Conservation (phyloP, 768 basidiomycete species). For the Sistotremastrum niveocremeum region DNA sequence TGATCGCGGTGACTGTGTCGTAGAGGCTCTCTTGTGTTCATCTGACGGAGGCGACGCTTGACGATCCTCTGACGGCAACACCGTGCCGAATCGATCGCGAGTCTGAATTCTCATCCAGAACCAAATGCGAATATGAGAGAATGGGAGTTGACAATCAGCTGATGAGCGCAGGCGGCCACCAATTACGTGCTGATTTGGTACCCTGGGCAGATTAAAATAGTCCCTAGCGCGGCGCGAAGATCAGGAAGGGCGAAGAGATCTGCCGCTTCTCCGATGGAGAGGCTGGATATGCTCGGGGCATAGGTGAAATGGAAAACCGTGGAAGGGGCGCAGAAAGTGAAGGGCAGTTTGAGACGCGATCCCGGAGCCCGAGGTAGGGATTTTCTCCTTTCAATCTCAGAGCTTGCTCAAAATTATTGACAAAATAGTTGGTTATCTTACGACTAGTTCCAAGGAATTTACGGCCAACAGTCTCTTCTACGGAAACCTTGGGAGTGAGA, state of each 20-base stretch:
- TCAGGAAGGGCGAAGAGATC: constrained; percentile 13
- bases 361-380: no score
- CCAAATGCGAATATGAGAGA: constrained; percentile 17
- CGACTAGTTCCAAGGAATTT: neutral
- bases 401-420: neutral
- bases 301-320: constrained; percentile 15
- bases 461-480: neutral
- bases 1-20: constrained; percentile 12
- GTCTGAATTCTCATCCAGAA: constrained; percentile 13
- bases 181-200: constrained; percentile 6
- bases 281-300: constrained; percentile 8
- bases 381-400: neutral
- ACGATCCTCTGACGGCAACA: constrained; percentile 12
- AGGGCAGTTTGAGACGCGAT: neutral
- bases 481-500: neutral
- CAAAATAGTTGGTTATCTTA: neutral
- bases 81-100: constrained; percentile 10
- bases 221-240: constrained; percentile 13
- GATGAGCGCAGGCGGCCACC: constrained; percentile 1
- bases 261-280: constrained; percentile 13
- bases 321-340: no score
- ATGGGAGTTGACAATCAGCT: constrained; percentile 7
- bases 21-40: constrained; percentile 11
- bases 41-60: constrained; percentile 10
- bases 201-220: no score